Conservation (phyloP, 306 rosid genomes). For the Quercus dentata region DNA sequence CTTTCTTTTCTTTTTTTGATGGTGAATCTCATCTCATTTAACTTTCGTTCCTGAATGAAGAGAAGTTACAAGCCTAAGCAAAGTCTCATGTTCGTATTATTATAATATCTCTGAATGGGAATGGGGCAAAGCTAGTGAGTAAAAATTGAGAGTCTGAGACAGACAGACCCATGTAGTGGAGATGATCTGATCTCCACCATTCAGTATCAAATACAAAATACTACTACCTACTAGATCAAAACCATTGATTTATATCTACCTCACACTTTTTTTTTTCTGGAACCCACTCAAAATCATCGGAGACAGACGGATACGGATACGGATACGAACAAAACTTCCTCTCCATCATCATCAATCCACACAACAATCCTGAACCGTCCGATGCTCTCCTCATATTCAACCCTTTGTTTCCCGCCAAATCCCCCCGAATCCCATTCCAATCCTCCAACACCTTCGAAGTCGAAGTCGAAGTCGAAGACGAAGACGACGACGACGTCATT, state of each 20-base stretch:
- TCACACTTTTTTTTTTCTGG: constrained; percentile 9
- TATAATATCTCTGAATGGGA: too few species aligned
- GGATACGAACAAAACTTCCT: constrained; percentile 20
- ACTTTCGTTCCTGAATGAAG: too few species aligned
- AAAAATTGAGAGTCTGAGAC: too few species aligned
- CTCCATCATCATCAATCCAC: constrained; percentile 50
- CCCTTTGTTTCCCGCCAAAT: constrained; percentile 50
- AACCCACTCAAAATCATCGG: constrained; percentile 1
- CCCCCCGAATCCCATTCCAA: constrained; percentile 53
- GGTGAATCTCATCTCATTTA: too few species aligned
- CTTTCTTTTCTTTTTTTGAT: too few species aligned
- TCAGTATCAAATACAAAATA: neutral
- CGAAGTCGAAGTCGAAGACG: constrained; percentile 36
- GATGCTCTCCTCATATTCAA: constrained; percentile 19
- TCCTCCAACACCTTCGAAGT: constrained; percentile 51
- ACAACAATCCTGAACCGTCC: constrained; percentile 51
- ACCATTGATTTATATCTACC: neutral
- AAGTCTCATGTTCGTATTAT: too few species aligned
- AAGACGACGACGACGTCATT: constrained; percentile 43
- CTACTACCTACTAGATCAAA: neutral
- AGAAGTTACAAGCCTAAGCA: too few species aligned
- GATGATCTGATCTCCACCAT: constrained; percentile 10
- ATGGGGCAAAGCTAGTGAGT: too few species aligned
- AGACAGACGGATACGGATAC: neutral
- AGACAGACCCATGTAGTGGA: too few species aligned